Conservation (phyloP, 805 yeast genomes). For the Jamesozyma lodderae region DNA sequence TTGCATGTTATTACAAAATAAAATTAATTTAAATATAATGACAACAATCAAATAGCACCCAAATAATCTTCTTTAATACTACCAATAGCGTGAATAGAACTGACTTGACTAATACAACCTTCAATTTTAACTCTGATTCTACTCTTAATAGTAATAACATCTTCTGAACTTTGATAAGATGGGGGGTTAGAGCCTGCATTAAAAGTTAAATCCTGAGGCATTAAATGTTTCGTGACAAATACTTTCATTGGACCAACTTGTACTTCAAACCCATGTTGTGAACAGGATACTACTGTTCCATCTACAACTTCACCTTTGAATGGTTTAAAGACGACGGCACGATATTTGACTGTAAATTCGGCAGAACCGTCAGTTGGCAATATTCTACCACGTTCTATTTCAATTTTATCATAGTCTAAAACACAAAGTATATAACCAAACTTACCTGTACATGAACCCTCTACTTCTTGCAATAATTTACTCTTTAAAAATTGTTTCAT, state of each 20-base stretch:
- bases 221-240: slow-evolving; percentile 87
- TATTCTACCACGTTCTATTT: slow-evolving; percentile 88
- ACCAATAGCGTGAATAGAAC: slow-evolving; percentile 95
- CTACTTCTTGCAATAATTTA: slow-evolving; percentile 88
- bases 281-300: slow-evolving; percentile 89
- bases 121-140: slow-evolving; percentile 90
- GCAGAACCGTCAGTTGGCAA: slow-evolving; percentile 91
- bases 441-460: slow-evolving; percentile 98
- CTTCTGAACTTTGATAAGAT: slow-evolving; percentile 93
- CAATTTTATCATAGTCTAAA: slow-evolving; percentile 86
- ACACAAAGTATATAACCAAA: slow-evolving; percentile 97
- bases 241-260: slow-evolving; percentile 96
- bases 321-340: slow-evolving; percentile 97
- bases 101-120: slow-evolving; percentile 95
- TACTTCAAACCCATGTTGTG: slow-evolving; percentile 92
- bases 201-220: slow-evolving; percentile 87
- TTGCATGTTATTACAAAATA: neutral
- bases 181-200: slow-evolving; percentile 97
- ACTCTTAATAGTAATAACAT: slow-evolving; percentile 87
- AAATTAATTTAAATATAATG: no score
- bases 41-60: slow-evolving; percentile 50
- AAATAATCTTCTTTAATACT: slow-evolving; percentile 95
- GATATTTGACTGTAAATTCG: slow-evolving; percentile 88
- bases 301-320: slow-evolving; percentile 98
- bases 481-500: slow-evolving; percentile 90